Evolutionary conservation across 1,284 basidiomycete species (phyloP), one percentile per base, ranked within the genome.

Genomic region (Cerrena zonata): DNA sequence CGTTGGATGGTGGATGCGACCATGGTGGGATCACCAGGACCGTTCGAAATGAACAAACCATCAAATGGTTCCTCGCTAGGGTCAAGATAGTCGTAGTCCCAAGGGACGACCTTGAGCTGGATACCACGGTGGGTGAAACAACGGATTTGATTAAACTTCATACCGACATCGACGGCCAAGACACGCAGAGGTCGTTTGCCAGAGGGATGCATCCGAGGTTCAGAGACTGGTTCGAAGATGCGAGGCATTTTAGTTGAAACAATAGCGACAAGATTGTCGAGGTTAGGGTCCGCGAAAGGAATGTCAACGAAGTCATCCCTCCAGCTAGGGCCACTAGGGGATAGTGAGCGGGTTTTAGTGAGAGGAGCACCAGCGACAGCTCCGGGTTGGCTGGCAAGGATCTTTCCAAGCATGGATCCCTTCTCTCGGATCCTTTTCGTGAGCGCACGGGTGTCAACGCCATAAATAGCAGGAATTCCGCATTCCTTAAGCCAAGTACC

Each of bases 101-200:
- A 99, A 37, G 96, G 95, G 3, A 99, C 91, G 49, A 97, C 93
- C 72, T 97, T 96, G 66, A 99, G 77, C 69, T 99, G 93, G 47
- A 98, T 83, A 49, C 96, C 95, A 44, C 96, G 89, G 49, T 85
- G 79, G 47, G 84, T 86, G 74, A 99, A 97, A 76, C 95, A 99
- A 43, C 96, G 84, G 61, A 99, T 95, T 71, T 99, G 96, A 73
- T 99, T 99, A 75, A 89, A 95, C 74, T 99, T 99, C 91, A 99
- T 98, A 40, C 96, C 96, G 49, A 99, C 94, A 68, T 99, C 96
- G 51, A 99, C 75, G 3, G 92, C 92, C 21, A 99, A 65, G 45
- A 99, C 81, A 55, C 96, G 88, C 36, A 99, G 67, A 1, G 84
- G 75, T 46, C 94, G 84, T 45, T 82, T 81, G 21, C 76, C 77